Evolutionary conservation across 345 rosid species (phyloP).

Genomic region (Brassica napus): Da-Ae NC_063446.1:68486001-68486500

Average conservation of each 20-base stretch:
- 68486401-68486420: background rate
- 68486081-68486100: background rate
- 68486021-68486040: background rate
- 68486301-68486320: slow-evolving; percentile 81
- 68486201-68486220: slow-evolving; percentile 74
- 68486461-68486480: slow-evolving; percentile 99
- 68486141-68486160: slow-evolving; percentile 95
- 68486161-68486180: slow-evolving; percentile 74
- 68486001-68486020: background rate
- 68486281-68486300: slow-evolving; percentile 71
- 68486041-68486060: background rate
- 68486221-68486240: slow-evolving; percentile 75
- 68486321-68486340: slow-evolving; percentile 89
- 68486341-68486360: slow-evolving; percentile 76
- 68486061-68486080: background rate
- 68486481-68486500: slow-evolving; percentile 94
- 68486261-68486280: slow-evolving; percentile 60
- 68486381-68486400: background rate
- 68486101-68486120: background rate
- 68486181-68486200: slow-evolving; percentile 83
- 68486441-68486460: slow-evolving; percentile 18
- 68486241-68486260: slow-evolving; percentile 83
- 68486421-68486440: background rate
- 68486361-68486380: background rate
- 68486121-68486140: slow-evolving; percentile 51